phyloP scores from a whole-genome alignment of 2,329 filamentous ascomycete genomes.

The Shiraia bambusicola region DNA sequence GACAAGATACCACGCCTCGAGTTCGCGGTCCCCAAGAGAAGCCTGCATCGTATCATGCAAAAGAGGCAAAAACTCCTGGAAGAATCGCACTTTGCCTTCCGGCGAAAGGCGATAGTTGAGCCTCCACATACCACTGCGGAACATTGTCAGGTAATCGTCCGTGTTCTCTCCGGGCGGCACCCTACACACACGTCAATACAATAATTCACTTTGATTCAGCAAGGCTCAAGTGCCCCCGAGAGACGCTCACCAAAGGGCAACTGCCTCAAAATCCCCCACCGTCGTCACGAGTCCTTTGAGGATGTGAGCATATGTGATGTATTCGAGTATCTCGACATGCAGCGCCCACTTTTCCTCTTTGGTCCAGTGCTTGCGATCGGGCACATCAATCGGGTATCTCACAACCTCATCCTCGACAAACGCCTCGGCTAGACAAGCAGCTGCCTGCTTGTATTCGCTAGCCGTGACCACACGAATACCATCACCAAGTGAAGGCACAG shows the following conservation, averaged over 20 bases:
- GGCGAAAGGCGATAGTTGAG: conserved; percentile 71
- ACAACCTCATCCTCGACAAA: conserved; percentile 75
- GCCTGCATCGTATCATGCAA: conserved; percentile 71
- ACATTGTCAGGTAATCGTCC: conserved; percentile 70
- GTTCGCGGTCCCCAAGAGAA: conserved; percentile 67
- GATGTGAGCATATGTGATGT: conserved; percentile 73
- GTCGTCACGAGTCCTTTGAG: conserved; percentile 73
- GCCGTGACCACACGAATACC: conserved; percentile 65
- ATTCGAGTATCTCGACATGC: conserved; percentile 75
- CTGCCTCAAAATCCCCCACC: conserved; percentile 74
- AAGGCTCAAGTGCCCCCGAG: not conserved
- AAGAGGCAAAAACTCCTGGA: conserved; percentile 72
- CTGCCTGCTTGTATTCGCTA: conserved; percentile 70
- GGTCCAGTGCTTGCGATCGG: conserved; percentile 64
- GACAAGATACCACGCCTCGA: conserved; percentile 76
- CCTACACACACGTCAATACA: too few relatives aligned
- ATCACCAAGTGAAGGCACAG: conserved; percentile 38
- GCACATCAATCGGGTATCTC: conserved; percentile 72
- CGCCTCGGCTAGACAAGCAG: conserved; percentile 70
- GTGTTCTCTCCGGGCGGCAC: conserved; percentile 73
- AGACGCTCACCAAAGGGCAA: conserved; percentile 71
- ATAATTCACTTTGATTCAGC: conserved; percentile 6
- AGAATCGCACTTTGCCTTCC: conserved; percentile 74
- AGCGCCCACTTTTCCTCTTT: conserved; percentile 72
- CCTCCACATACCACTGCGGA: conserved; percentile 77